Conservation (phyloP, 345 rosid species). For the Brassica nigra region DNA sequence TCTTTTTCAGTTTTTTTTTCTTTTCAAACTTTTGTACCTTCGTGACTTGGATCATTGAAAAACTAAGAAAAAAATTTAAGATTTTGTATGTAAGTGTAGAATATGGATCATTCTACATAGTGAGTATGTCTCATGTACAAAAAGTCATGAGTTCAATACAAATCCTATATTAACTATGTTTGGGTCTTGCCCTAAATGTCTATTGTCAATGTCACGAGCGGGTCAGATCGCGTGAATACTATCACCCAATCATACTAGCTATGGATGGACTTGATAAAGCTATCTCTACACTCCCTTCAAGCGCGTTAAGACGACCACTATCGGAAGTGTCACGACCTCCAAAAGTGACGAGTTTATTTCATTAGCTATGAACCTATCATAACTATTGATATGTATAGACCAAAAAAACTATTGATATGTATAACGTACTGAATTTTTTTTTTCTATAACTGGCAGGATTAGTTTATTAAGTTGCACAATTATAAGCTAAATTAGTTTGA, state of each 20-base stretch:
- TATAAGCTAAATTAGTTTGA: neutral
- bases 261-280: conserved; percentile 12
- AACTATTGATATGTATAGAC: too few species aligned
- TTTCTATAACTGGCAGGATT: neutral
- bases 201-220: neutral
- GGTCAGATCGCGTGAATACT: neutral
- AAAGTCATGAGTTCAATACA: conserved; percentile 22
- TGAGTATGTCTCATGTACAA: conserved; percentile 13
- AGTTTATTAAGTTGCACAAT: neutral
- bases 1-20: too few species aligned
- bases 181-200: conserved; percentile 4
- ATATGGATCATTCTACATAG: neutral
- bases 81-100: conserved; percentile 2
- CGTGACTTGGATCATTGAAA: neutral
- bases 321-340: conserved; percentile 10
- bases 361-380: conserved; percentile 6
- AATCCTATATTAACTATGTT: conserved; percentile 12
- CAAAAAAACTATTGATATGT: neutral
- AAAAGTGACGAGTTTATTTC: neutral
- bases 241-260: neutral
- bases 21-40: neutral
- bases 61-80: neutral
- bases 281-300: neutral
- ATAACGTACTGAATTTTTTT: neutral
- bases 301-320: conserved; percentile 21